Evolutionary conservation across 2,329 filamentous ascomycete genomes (phyloP).

Genomic region (Chlorencoelia australis): DNA sequence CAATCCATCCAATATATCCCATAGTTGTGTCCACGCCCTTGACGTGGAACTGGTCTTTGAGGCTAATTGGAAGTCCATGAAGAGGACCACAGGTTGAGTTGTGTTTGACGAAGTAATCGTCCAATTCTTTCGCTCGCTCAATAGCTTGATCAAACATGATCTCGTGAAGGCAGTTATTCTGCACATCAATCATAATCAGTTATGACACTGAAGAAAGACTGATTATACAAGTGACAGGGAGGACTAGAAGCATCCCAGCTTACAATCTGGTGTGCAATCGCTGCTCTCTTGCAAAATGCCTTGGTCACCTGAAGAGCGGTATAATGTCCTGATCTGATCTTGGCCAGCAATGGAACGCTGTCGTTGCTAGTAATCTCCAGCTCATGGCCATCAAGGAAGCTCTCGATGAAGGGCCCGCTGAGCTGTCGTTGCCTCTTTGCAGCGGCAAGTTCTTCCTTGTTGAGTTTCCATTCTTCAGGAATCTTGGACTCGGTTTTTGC

Average conservation of each 20-base stretch:
- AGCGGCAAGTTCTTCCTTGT: no score
- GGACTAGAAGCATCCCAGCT: no score
- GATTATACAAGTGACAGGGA: no score
- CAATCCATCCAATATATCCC: constrained; percentile 52
- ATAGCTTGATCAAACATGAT: constrained; percentile 40
- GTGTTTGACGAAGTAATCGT: constrained; percentile 31
- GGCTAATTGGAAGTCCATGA: constrained; percentile 48
- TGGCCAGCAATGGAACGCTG: constrained; percentile 18
- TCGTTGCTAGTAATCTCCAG: constrained; percentile 28
- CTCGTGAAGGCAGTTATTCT: constrained; percentile 32
- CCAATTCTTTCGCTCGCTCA: constrained; percentile 33
- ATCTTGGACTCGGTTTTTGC: constrained; percentile 43
- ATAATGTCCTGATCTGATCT: constrained; percentile 16
- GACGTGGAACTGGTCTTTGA: constrained; percentile 55
- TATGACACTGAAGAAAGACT: neutral
- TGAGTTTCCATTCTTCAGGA: constrained; percentile 43
- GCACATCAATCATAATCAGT: neutral
- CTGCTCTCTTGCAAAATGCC: constrained; percentile 39
- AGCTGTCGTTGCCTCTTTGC: constrained; percentile 40
- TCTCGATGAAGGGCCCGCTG: constrained; percentile 44
- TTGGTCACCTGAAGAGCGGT: constrained; percentile 30
- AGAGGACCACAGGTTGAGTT: constrained; percentile 44
- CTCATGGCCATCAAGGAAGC: constrained; percentile 42
- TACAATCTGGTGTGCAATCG: constrained; percentile 36
- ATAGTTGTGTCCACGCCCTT: constrained; percentile 40